Base-by-base conservation (phyloP, 129 eudicot genomes). In the Artemisia argyi region DNA sequence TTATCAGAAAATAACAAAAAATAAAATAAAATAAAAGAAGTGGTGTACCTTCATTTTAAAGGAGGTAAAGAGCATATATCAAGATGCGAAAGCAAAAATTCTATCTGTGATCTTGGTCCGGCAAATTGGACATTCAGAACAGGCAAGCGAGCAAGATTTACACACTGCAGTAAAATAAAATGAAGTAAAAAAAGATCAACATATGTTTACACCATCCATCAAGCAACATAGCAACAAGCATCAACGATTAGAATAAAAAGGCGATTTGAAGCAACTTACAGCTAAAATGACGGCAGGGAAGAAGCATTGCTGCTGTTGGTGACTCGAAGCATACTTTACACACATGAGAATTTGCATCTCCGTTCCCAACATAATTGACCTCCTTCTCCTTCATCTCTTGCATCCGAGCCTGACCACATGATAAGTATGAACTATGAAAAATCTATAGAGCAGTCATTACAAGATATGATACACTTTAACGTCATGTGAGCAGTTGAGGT, bases 281-380 rank as follows among this genome's bases (percentile, higher is more conserved):
- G 70, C 96, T 82, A 80, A 94, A 94, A 84, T 94, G 98, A 17
- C 97, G 91, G 73, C 98, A 94, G 30, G 98, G 98, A 73, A 94
- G 98, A 90, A 94, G 98, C 87, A 94, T 94, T 12, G 98, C 79
- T 11, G 98, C 74, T 16, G 97, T 94, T 10, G 98, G 77, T 63
- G 96, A 87, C 79, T 94, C 98, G 14, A 87, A 94, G 75, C 98
- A 94, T 51, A 94, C 88, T 90, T 94, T 94, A 84, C 97, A 94
- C 57, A 86, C 83, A 76, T 90, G 97, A 71, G 98, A 90, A 86
- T 86, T 88, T 42, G 83, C 81, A 80, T 94, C 99, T 65, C 94
- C 97, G 42, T 94, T 94, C n/a, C 87, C 91, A 73, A 66, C 55
- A 65, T 84, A 75, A 66, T 67, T 86, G 9, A 59, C 81, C 70